Conservation (phyloP, 768 basidiomycete genomes). For the Krasilnikovozyma curviuscula region DNA sequence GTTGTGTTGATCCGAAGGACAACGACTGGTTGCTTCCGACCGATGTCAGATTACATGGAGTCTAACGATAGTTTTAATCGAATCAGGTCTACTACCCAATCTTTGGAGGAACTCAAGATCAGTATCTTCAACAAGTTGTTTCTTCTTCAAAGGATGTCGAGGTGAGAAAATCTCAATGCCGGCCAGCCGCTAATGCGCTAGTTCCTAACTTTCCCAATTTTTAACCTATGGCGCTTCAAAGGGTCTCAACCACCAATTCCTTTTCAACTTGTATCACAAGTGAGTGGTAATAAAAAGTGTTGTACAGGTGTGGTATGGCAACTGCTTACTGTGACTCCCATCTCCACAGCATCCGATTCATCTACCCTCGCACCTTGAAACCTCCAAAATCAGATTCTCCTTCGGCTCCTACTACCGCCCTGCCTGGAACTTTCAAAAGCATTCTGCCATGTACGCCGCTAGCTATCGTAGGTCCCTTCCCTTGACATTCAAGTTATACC, state of each 20-base stretch:
- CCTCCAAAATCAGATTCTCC: constrained; percentile 20
- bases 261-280: constrained; percentile 92
- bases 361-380: constrained; percentile 53
- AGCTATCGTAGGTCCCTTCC: constrained; percentile 40
- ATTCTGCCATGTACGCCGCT: constrained; percentile 94
- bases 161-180: too few species aligned
- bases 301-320: too few species aligned
- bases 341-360: constrained; percentile 68
- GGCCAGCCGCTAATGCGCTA: too few species aligned
- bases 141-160: constrained; percentile 95
- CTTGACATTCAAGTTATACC: too few species aligned
- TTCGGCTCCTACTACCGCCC: constrained; percentile 32
- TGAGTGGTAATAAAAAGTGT: too few species aligned
- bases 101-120: constrained; percentile 80
- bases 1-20: neutral
- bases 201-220: too few species aligned
- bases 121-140: constrained; percentile 93
- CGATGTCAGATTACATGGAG: neutral
- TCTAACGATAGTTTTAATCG: neutral
- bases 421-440: constrained; percentile 76
- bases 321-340: too few species aligned
- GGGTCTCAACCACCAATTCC: constrained; percentile 69
- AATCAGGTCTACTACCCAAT: constrained; percentile 85
- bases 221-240: too few species aligned
- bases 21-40: neutral